Conservation (phyloP, 352 stramenopile species). For the Phytophthora fragariaefolia region DNA sequence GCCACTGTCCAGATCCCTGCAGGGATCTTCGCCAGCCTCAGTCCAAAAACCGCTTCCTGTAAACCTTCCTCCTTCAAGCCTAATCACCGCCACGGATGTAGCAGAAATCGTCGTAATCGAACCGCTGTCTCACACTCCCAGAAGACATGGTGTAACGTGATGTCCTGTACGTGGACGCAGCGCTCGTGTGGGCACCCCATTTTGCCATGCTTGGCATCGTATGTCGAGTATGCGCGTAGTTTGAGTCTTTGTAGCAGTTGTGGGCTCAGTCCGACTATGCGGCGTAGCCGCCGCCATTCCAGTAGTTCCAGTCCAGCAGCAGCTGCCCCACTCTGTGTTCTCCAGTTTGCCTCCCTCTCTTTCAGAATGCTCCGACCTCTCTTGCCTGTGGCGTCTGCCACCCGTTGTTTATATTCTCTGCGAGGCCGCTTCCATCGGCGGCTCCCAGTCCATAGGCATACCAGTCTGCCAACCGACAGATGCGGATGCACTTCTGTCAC, state of each 20-base stretch:
- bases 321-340: background rate
- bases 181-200: background rate
- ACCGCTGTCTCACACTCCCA: background rate
- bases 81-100: background rate
- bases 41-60: background rate
- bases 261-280: background rate
- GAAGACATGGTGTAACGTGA: constrained; percentile 2
- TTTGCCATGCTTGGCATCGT: background rate
- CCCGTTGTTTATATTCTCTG: background rate
- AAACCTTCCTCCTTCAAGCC: background rate
- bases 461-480: background rate
- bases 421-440: background rate
- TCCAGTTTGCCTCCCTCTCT: background rate
- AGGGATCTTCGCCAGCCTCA: background rate
- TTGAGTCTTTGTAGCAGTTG: background rate
- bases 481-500: background rate
- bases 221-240: background rate
- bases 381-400: background rate
- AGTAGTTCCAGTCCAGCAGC: background rate
- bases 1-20: background rate
- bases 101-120: background rate
- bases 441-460: background rate
- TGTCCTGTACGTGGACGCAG: background rate
- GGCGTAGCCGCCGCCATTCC: background rate
- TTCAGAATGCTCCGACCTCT: background rate